phyloP scores from a whole-genome alignment of 2,329 filamentous ascomycete genomes.

The Dryadomyces sulphureus region DNA sequence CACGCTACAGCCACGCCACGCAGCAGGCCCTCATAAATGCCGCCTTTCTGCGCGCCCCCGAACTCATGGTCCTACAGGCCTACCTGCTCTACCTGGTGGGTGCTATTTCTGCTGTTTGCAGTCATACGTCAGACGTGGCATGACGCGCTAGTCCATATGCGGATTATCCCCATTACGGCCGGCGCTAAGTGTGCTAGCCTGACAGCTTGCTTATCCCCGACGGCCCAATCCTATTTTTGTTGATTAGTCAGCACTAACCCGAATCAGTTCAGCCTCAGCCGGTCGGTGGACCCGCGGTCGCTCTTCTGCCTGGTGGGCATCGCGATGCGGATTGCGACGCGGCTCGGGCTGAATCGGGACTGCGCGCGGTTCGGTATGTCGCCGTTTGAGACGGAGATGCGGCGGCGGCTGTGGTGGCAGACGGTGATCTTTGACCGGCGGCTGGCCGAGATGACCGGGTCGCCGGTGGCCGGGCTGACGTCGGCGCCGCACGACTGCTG shows the following conservation, averaged over 20 bases:
- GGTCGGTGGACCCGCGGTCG: background rate
- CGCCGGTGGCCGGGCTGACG: conserved; percentile 14
- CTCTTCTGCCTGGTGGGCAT: conserved; percentile 26
- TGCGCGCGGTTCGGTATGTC: background rate
- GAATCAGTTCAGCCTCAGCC: background rate
- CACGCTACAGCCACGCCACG: conserved; percentile 27
- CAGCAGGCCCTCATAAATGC: background rate
- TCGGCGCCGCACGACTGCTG: conserved; percentile 25
- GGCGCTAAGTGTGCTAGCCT: too few species aligned
- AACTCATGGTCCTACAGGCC: background rate
- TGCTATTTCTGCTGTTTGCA: background rate
- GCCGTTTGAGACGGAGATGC: conserved; percentile 40
- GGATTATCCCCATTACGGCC: too few species aligned
- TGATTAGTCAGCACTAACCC: background rate
- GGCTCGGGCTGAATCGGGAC: conserved; percentile 31
- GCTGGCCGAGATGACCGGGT: conserved; percentile 33
- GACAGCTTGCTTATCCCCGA: background rate
- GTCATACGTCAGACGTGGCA: too few species aligned
- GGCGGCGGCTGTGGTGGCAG: conserved; percentile 48
- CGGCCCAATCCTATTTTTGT: background rate
- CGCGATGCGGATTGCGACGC: conserved; percentile 40
- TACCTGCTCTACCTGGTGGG: background rate
- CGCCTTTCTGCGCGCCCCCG: background rate
- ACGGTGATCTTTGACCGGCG: conserved; percentile 41
- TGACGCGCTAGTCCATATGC: too few species aligned